Conservation (phyloP, 148 eudicot genomes). For the Linanthus parryae region DNA sequence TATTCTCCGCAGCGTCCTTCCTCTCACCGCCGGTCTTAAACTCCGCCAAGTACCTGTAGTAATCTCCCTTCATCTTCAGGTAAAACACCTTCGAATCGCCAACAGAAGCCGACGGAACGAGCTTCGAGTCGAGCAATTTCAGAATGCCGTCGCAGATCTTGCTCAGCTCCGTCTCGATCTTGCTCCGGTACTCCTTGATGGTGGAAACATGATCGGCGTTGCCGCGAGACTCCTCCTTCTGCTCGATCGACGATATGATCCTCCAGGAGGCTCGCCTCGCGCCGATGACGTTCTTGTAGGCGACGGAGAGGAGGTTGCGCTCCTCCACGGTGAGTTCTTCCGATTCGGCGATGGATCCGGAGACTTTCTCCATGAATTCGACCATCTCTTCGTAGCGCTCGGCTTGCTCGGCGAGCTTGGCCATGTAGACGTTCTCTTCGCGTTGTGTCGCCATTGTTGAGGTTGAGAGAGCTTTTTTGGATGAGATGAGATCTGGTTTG, state of each 20-base stretch:
- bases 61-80: constrained; percentile 77
- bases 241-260: constrained; percentile 58
- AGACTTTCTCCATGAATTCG: constrained; percentile 55
- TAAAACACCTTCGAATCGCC: constrained; percentile 69
- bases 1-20: constrained; percentile 73
- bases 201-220: too few species aligned
- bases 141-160: too few species aligned
- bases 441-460: too few species aligned
- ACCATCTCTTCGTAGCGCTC: constrained; percentile 78
- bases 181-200: too few species aligned
- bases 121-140: too few species aligned
- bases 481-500: too few species aligned
- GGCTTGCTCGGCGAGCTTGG: constrained; percentile 66
- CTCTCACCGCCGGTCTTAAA: constrained; percentile 59
- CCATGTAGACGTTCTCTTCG: constrained; percentile 63
- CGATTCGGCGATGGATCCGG: too few species aligned
- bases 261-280: constrained; percentile 76
- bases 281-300: constrained; percentile 92
- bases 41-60: constrained; percentile 69
- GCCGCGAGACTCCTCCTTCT: constrained; percentile 55
- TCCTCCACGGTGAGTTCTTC: constrained; percentile 80
- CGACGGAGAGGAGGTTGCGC: constrained; percentile 84
- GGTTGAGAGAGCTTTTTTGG: too few species aligned
- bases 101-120: too few species aligned
- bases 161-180: too few species aligned